Evolutionary conservation across 495 filamentous ascomycete genomes (phyloP).

Genomic region (Podospora comata): DNA sequence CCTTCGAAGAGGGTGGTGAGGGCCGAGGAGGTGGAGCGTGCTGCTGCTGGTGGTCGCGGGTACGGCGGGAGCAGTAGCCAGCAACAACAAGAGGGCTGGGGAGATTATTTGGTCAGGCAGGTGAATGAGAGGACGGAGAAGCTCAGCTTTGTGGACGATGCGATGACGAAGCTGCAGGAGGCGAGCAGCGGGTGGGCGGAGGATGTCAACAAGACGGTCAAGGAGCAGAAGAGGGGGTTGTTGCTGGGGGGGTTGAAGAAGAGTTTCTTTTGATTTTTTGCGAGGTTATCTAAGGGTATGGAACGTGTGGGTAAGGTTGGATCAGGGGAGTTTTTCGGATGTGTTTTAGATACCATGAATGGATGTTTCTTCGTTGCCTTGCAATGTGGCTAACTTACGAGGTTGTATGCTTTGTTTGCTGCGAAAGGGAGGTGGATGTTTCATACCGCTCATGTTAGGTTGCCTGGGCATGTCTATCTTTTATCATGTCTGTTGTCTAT

Average conservation of each 20-base stretch:
- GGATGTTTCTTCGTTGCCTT: not conserved
- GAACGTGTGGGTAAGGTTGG: not conserved
- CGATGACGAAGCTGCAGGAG: slow-evolving; percentile 74
- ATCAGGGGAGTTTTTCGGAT: not conserved
- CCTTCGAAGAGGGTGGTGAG: slow-evolving; percentile 71
- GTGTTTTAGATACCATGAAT: slow-evolving; percentile 3
- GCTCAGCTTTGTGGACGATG: slow-evolving; percentile 76
- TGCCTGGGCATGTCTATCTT: not conserved
- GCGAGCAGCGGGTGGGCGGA: slow-evolving; percentile 76
- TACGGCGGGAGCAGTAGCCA: slow-evolving; percentile 19
- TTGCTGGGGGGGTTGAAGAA: slow-evolving; percentile 61
- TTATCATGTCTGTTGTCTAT: not conserved
- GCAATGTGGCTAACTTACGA: too few relatives aligned
- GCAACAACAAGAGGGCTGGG: slow-evolving; percentile 55
- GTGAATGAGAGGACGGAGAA: slow-evolving; percentile 87
- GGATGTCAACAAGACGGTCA: slow-evolving; percentile 82
- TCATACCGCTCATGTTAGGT: too few relatives aligned
- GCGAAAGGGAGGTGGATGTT: too few relatives aligned
- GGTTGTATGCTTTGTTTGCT: too few relatives aligned
- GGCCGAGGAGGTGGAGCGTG: slow-evolving; percentile 45
- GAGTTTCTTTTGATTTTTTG: slow-evolving; percentile 36
- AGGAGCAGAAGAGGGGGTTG: slow-evolving; percentile 77
- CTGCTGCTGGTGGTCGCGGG: slow-evolving; percentile 53
- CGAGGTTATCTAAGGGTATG: too few relatives aligned
- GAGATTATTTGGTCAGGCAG: slow-evolving; percentile 69